phyloP scores from a whole-genome alignment of 23 red algal species.

The Gracilariopsis chorda region DNA sequence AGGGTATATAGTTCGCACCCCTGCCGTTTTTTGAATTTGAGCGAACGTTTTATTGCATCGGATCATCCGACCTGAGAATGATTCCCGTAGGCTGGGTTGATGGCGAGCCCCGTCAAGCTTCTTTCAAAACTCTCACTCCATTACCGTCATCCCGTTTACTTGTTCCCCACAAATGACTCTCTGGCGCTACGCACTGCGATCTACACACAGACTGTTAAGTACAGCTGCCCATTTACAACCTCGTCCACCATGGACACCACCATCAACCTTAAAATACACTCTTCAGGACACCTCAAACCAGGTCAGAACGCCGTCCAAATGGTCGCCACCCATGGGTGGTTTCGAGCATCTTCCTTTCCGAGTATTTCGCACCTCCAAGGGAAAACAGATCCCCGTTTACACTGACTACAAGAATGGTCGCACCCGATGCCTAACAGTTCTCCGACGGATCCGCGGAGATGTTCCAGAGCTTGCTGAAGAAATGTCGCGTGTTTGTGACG shows the following conservation, averaged over 20 bases:
- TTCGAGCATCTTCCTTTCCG: slow-evolving; percentile 73
- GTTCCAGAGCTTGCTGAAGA: slow-evolving; percentile 44
- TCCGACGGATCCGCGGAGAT: slow-evolving; percentile 68
- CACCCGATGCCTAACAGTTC: slow-evolving; percentile 57
- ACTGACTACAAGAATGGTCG: slow-evolving; percentile 67
- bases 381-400: slow-evolving; percentile 72
- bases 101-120: too few relatives aligned
- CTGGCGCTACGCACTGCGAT: not conserved
- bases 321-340: slow-evolving; percentile 70
- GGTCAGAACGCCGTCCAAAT: slow-evolving; percentile 41
- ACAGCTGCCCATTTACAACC: slow-evolving; percentile 35
- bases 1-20: too few relatives aligned
- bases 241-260: slow-evolving; percentile 64
- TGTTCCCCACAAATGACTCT: too few relatives aligned
- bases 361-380: slow-evolving; percentile 74
- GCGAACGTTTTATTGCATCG: too few relatives aligned
- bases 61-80: too few relatives aligned
- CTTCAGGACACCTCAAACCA: slow-evolving; percentile 19
- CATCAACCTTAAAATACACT: slow-evolving; percentile 58
- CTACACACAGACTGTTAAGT: not conserved
- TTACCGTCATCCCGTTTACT: too few relatives aligned
- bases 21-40: too few relatives aligned
- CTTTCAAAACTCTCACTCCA: too few relatives aligned
- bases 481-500: slow-evolving; percentile 70
- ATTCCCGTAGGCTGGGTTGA: too few relatives aligned